phyloP scores from a whole-genome alignment of 2,329 filamentous ascomycete genomes.

The Penicillium sp. region DNA sequence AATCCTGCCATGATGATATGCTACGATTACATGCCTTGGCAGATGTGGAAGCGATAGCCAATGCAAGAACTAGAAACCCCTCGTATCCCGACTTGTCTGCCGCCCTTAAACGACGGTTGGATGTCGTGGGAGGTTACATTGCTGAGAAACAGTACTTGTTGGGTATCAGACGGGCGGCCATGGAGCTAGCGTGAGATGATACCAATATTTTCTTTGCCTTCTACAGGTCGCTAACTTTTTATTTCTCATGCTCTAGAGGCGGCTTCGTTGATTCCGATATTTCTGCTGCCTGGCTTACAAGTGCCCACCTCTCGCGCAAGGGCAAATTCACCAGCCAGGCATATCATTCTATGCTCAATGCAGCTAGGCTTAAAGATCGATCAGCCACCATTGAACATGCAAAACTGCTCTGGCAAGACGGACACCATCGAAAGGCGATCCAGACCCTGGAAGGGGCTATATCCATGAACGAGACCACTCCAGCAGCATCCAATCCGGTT shows the following conservation, averaged over 20 bases:
- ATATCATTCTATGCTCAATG: constrained; percentile 90
- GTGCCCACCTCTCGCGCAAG: constrained; percentile 82
- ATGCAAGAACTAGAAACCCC: constrained; percentile 37
- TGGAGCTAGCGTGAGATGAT: constrained; percentile 63
- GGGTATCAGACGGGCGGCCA: constrained; percentile 78
- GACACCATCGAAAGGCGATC: constrained; percentile 91
- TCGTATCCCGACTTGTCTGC: constrained; percentile 43
- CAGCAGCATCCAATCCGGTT: constrained; percentile 39
- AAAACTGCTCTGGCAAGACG: constrained; percentile 87
- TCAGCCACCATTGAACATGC: constrained; percentile 94
- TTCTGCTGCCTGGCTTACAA: constrained; percentile 80
- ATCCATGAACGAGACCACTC: constrained; percentile 70
- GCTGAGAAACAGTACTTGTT: constrained; percentile 93
- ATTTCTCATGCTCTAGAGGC: constrained; percentile 26
- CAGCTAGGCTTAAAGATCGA: constrained; percentile 77
- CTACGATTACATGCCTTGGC: constrained; percentile 83
- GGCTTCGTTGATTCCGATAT: constrained; percentile 70
- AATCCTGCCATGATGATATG: constrained; percentile 80
- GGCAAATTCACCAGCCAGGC: constrained; percentile 79
- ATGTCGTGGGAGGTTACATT: constrained; percentile 82
- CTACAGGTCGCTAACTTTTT: constrained; percentile 23
- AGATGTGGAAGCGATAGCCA: constrained; percentile 77
- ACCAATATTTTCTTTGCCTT: constrained; percentile 1
- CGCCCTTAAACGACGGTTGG: constrained; percentile 73
- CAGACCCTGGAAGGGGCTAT: constrained; percentile 87